Percentiles rank a stretch among this genome's conserved stretches.
phyloP scores from a whole-genome alignment of 2,329 filamentous ascomycete species.

The Aspergillus ustus region DNA sequence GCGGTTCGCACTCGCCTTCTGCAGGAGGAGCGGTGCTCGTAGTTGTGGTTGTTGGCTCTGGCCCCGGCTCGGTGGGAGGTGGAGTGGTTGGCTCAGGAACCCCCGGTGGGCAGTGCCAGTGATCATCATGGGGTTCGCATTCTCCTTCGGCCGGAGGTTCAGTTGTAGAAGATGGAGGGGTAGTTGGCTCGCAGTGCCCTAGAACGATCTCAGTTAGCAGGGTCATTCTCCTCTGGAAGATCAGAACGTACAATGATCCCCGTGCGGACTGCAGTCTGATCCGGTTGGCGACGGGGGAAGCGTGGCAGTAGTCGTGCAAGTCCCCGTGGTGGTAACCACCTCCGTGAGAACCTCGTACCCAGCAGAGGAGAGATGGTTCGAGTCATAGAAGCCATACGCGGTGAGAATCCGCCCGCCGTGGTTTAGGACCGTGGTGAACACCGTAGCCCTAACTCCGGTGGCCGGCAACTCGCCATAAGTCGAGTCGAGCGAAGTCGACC shows the following conservation, averaged over 20 bases:
- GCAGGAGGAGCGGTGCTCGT: not conserved
- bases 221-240: too few species aligned
- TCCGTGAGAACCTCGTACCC: constrained; percentile 2
- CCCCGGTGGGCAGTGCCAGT: not conserved
- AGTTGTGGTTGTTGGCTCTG: not conserved
- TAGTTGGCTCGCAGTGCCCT: constrained; percentile 5
- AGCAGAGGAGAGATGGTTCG: not conserved
- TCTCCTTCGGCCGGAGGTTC: not conserved
- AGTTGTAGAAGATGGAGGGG: not conserved
- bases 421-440: constrained; percentile 2
- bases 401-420: not conserved
- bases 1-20: not conserved
- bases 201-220: not conserved
- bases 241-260: not conserved
- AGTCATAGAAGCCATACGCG: constrained; percentile 3
- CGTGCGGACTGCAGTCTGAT: constrained; percentile 2
- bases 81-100: not conserved
- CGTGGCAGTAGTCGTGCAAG: not conserved
- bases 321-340: not conserved
- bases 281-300: not conserved
- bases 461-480: not conserved
- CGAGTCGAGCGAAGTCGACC: constrained; percentile 4
- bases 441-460: constrained; percentile 1
- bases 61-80: not conserved
- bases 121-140: not conserved